Conservation (phyloP, 2,329 filamentous ascomycete species). For the Colletotrichum sp. region DNA sequence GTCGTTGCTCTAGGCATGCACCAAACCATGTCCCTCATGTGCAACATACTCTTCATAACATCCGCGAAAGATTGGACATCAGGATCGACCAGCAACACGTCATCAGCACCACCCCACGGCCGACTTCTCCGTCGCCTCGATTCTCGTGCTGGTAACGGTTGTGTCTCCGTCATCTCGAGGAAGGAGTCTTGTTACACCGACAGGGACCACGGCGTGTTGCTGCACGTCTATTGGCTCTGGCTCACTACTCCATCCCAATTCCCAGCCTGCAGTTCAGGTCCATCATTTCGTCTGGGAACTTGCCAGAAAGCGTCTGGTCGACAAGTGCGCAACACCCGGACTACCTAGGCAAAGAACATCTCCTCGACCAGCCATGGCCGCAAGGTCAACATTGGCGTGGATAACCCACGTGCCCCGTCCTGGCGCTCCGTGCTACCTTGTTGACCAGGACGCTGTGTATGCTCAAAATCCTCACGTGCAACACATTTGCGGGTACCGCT, state of each 20-base stretch:
- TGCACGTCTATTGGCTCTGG: background rate
- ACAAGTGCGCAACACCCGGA: background rate
- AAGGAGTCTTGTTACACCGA: background rate
- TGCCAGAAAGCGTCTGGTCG: background rate
- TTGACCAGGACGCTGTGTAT: background rate
- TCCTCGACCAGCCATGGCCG: background rate
- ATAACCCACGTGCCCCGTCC: background rate
- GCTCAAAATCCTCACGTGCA: background rate
- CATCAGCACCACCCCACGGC: background rate
- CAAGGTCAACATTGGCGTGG: background rate
- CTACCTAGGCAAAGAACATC: background rate
- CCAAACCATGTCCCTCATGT: background rate
- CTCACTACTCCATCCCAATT: background rate
- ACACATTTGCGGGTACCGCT: background rate
- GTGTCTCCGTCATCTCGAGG: background rate
- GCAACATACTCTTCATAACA: background rate
- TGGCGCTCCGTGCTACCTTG: background rate
- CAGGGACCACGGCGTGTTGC: background rate
- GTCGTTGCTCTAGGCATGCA: background rate
- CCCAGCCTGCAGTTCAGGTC: background rate
- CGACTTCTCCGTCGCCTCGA: background rate
- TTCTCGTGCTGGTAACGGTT: background rate
- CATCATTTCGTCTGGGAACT: background rate
- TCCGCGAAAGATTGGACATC: background rate
- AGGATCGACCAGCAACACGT: background rate